Base-by-base conservation (phyloP, 2,329 filamentous ascomycete species). In the Sporothrix phasma region DNA sequence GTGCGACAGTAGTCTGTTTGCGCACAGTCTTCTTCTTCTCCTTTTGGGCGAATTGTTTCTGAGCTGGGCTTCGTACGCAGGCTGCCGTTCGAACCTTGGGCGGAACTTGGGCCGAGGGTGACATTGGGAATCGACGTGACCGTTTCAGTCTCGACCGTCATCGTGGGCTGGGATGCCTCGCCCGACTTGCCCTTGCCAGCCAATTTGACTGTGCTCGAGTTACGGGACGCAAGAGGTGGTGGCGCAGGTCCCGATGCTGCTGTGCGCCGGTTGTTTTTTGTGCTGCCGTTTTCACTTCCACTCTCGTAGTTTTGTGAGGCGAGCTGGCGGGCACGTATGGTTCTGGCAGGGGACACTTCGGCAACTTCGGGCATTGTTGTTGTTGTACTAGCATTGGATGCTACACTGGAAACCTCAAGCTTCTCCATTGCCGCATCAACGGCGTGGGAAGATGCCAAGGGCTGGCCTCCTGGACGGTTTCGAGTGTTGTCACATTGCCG, bases 131-230 rank as follows among this genome's bases (percentile, higher is more conserved):
- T 89, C 3, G 92, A 96, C 49, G 86, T 88, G 43, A 99, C 94
- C 0, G 92, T 96, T 75, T 99, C 94, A 0, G 94, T 97, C 77
- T 99, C 94, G 15, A 97, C 93, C 10, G 91, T 97, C 92, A 99
- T 97, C 70, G 90, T 94, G 72, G 88, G 86, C 64, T 87, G 83
- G 41, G 89, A 88, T n/a, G 86, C 87, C 72, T 96, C 90, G 61
- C 81, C 78, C 31, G 84, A 79, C 73, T 92, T 90, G 39, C 84
- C 80, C 72, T 92, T 90, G 64, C 80, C 77, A 63, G 77, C 76
- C 61, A 87, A 87, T 41, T 88, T 83, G 59, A 86, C 85, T 66
- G 82, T 75, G 69, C 82, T 86, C 8, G 90, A 90, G 66, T 88
- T 90, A 78, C 74, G 85, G 71, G 72, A 87, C 72, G 75, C 86